These are phyloP conservation scores for Berkeleyomyces rouxiae DNA, from an alignment of 2,329 filamentous ascomycete genomes.

Conservation along the genomic window DNA sequence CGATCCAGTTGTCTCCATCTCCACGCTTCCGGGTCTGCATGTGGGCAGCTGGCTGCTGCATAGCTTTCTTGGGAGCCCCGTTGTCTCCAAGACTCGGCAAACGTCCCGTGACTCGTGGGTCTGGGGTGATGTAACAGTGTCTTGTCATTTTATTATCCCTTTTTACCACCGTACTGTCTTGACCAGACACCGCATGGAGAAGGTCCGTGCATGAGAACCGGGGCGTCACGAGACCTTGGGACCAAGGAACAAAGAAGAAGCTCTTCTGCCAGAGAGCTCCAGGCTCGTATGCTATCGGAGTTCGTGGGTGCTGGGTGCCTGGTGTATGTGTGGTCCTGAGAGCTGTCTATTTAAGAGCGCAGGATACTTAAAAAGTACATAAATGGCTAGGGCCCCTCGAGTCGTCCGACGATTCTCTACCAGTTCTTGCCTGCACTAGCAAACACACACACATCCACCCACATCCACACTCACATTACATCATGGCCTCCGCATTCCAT, in stretches of 20 bases:
- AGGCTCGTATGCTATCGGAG: too few species aligned
- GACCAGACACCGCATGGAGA: neutral
- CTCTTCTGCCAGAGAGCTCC: too few species aligned
- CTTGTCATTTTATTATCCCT: too few species aligned
- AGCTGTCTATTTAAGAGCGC: neutral
- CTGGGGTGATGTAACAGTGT: too few species aligned
- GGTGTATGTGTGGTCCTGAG: neutral
- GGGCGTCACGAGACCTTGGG: neutral
- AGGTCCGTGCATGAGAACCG: neutral
- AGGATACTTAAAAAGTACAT: neutral
- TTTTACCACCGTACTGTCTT: neutral
- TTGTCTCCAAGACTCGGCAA: too few species aligned
- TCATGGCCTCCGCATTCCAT: neutral
- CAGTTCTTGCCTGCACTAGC: neutral
- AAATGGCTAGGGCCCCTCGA: neutral
- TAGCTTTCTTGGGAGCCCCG: too few species aligned
- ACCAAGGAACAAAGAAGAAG: too few species aligned
- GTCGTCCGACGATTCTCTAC: neutral
- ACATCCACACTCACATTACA: neutral
- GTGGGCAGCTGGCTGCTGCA: too few species aligned
- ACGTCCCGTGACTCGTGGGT: too few species aligned
- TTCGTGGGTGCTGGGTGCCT: conserved; percentile 14
- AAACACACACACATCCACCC: neutral
- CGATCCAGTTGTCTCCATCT: too few species aligned
- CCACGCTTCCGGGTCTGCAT: too few species aligned